Evolutionary conservation across 257 asterid species (phyloP).

Genomic region (Perilla frutescens): DNA sequence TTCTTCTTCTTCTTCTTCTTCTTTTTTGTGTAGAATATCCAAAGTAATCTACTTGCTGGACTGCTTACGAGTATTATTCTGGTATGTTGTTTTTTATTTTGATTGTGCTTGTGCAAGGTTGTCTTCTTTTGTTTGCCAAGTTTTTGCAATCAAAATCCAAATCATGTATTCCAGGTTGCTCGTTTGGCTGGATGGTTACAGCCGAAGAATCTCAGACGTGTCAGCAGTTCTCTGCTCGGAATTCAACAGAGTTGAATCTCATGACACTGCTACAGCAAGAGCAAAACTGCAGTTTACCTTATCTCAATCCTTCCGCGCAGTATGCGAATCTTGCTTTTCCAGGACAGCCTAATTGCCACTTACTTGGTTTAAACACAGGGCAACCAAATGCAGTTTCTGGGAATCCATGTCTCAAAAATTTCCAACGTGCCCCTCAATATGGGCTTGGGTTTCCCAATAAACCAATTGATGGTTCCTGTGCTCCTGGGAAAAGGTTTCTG

Average conservation of each 20-base stretch:
- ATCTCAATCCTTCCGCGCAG: constrained; percentile 33
- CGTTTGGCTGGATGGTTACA: constrained; percentile 57
- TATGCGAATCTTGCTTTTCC: constrained; percentile 44
- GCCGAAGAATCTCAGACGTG: constrained; percentile 48
- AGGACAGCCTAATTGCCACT: constrained; percentile 38
- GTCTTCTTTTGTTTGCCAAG: constrained; percentile 27
- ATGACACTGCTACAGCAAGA: constrained; percentile 46
- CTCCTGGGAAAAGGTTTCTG: constrained; percentile 57
- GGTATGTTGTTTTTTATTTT: constrained; percentile 50
- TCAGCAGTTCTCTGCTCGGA: constrained; percentile 57
- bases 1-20: constrained; percentile 12
- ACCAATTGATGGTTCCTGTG: constrained; percentile 37
- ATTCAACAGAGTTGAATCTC: constrained; percentile 45
- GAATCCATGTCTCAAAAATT: constrained; percentile 32
- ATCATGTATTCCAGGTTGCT: constrained; percentile 48
- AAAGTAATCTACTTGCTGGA: constrained; percentile 41
- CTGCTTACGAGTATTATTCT: constrained; percentile 36
- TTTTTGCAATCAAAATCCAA: constrained; percentile 26
- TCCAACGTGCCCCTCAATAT: constrained; percentile 30
- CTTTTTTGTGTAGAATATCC: constrained; percentile 35
- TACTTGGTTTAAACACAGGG: constrained; percentile 37
- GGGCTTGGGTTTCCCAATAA: constrained; percentile 42
- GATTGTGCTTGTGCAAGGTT: constrained; percentile 23
- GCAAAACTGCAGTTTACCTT: constrained; percentile 46
- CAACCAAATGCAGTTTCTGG: constrained; percentile 41